Evolutionary conservation across 164 flowering plant genomes (phyloP).

Genomic region (Macadamia integrifolia): DNA sequence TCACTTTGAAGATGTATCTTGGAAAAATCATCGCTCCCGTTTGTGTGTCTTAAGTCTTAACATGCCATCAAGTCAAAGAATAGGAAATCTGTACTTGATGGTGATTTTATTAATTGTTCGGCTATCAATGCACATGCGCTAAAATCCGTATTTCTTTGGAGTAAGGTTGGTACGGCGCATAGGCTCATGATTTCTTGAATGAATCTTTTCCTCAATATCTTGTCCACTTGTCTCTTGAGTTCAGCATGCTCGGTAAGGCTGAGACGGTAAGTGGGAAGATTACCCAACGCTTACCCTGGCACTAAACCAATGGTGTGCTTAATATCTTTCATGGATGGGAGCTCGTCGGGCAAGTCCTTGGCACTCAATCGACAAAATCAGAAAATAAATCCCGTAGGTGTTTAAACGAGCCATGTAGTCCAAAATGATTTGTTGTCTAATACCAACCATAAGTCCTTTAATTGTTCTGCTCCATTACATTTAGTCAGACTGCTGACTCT

Average conservation of each 20-base stretch:
- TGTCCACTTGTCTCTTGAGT: background rate
- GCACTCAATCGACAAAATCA: background rate
- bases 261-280: background rate
- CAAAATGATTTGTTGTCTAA: too few relatives aligned
- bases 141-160: background rate
- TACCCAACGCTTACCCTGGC: background rate
- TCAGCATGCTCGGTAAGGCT: background rate
- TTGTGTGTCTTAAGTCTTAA: too few relatives aligned
- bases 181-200: background rate
- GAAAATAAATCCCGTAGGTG: too few relatives aligned
- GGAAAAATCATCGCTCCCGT: too few relatives aligned
- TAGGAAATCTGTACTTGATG: too few relatives aligned
- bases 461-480: too few relatives aligned
- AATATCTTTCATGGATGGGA: conserved; percentile 1
- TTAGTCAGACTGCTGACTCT: too few relatives aligned
- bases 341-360: background rate
- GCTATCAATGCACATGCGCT: background rate
- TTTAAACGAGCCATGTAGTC: too few relatives aligned
- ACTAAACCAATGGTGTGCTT: conserved; percentile 3
- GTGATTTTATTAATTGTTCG: background rate
- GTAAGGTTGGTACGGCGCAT: too few relatives aligned
- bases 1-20: too few relatives aligned
- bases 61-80: too few relatives aligned
- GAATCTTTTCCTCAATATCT: background rate
- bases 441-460: too few relatives aligned